Conservation (phyloP, 2,329 filamentous ascomycete genomes). For the Neofusicoccum sp. region DNA sequence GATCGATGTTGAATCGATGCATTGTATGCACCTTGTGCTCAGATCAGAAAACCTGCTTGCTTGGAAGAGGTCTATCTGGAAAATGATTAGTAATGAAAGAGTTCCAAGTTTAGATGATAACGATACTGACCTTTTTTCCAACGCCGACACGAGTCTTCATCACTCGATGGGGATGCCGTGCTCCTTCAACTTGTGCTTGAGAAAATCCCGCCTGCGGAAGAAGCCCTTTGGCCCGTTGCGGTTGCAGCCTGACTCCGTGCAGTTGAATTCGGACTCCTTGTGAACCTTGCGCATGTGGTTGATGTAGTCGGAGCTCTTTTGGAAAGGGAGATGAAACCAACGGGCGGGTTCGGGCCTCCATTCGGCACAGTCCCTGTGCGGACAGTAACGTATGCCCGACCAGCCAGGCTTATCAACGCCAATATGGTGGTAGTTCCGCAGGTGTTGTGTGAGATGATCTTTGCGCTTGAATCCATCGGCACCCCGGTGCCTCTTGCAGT, state of each 20-base stretch:
- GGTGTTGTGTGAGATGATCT: constrained; percentile 44
- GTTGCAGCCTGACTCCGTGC: constrained; percentile 33
- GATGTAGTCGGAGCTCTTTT: constrained; percentile 33
- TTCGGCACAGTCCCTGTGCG: constrained; percentile 27
- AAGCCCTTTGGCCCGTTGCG: constrained; percentile 28
- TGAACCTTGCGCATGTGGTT: constrained; percentile 44
- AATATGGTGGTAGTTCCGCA: constrained; percentile 41
- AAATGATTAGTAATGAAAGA: too few species aligned
- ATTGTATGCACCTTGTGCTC: too few species aligned
- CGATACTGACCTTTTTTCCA: not conserved
- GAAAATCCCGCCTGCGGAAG: constrained; percentile 25
- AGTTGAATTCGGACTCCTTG: constrained; percentile 38
- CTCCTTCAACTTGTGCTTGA: constrained; percentile 26
- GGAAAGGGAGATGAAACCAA: too few species aligned
- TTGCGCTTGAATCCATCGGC: constrained; percentile 39
- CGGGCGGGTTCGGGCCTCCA: constrained; percentile 23
- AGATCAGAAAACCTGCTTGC: too few species aligned
- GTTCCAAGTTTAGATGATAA: not conserved
- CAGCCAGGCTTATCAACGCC: too few species aligned
- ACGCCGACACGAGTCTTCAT: not conserved
- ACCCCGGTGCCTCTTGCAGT: constrained; percentile 39
- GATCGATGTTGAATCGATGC: too few species aligned
- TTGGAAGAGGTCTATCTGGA: too few species aligned
- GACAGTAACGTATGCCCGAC: constrained; percentile 28
- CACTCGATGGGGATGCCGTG: constrained; percentile 19